Evolutionary conservation across 164 flowering plant species (phyloP).

Genomic region (Vitis vinifera): DNA sequence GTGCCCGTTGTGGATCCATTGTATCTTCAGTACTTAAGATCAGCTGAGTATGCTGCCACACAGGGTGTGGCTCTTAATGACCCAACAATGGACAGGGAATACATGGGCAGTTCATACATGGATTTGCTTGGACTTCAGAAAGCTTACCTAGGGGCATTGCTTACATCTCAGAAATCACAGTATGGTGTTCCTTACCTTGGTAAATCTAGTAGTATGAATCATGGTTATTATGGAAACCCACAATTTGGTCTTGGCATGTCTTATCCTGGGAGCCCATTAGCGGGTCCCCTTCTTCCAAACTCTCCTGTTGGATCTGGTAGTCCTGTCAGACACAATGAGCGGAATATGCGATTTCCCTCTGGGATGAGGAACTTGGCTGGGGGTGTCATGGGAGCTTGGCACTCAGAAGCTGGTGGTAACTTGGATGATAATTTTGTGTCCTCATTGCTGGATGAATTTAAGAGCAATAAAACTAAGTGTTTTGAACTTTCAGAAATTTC

Average conservation of each 20-base stretch:
- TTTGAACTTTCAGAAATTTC: conserved; percentile 91
- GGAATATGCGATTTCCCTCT: conserved; percentile 57
- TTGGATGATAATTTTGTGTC: conserved; percentile 66
- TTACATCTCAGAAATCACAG: conserved; percentile 72
- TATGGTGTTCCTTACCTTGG: conserved; percentile 50
- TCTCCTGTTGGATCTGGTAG: conserved; percentile 66
- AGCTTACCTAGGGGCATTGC: conserved; percentile 63
- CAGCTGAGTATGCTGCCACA: conserved; percentile 64
- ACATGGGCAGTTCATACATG: conserved; percentile 45
- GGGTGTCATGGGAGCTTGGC: conserved; percentile 70
- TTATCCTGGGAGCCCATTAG: conserved; percentile 69
- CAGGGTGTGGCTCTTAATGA: conserved; percentile 58
- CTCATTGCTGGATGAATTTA: conserved; percentile 82
- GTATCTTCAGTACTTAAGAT: conserved; percentile 67
- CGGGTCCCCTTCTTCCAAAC: conserved; percentile 50
- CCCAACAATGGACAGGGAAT: conserved; percentile 49
- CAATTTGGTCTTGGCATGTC: conserved; percentile 64
- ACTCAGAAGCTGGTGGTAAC: conserved; percentile 46
- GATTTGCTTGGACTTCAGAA: conserved; percentile 70
- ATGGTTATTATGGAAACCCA: conserved; percentile 63
- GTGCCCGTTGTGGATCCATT: conserved; percentile 54
- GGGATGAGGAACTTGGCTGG: conserved; percentile 70
- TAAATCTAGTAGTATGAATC: conserved; percentile 50
- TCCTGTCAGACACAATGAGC: conserved; percentile 59
- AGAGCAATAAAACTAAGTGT: conserved; percentile 80